Percentiles rank a stretch among this genome's conserved stretches.
phyloP scores from a whole-genome alignment of 441 rosid species.

The Aquilaria agallochum region DNA sequence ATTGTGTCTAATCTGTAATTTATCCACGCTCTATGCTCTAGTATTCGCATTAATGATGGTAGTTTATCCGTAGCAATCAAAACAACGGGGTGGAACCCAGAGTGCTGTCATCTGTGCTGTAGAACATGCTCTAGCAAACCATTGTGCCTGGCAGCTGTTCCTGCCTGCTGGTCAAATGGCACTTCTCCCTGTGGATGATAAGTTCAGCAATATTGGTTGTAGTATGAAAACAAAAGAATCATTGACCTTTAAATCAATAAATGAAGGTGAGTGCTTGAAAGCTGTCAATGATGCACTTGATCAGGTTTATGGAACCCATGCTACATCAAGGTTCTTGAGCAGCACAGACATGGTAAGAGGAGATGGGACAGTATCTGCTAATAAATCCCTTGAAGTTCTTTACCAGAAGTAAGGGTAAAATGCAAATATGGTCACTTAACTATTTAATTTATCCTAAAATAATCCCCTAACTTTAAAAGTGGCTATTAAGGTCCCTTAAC shows the following conservation, averaged over 20 bases:
- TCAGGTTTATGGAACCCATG: slow-evolving; percentile 82
- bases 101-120: slow-evolving; percentile 93
- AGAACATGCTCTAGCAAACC: slow-evolving; percentile 66
- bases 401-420: too few relatives aligned
- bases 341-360: slow-evolving; percentile 36
- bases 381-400: slow-evolving; percentile 63
- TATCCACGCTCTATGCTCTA: too few relatives aligned
- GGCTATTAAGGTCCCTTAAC: too few relatives aligned
- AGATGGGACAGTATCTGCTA: slow-evolving; percentile 31
- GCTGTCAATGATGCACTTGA: slow-evolving; percentile 80
- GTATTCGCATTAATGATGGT: too few relatives aligned
- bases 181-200: slow-evolving; percentile 82
- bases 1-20: too few relatives aligned
- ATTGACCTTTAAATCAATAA: slow-evolving; percentile 55
- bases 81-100: slow-evolving; percentile 86
- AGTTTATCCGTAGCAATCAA: slow-evolving; percentile 44
- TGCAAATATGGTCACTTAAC: too few relatives aligned
- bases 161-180: slow-evolving; percentile 91
- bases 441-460: too few relatives aligned
- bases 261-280: slow-evolving; percentile 69
- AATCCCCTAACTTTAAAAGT: too few relatives aligned
- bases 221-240: slow-evolving; percentile 82
- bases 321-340: slow-evolving; percentile 45
- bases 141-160: slow-evolving; percentile 92
- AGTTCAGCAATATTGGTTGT: slow-evolving; percentile 92